Conservation (phyloP, 2,329 filamentous ascomycete genomes). For the Fusarium algeriense region DNA sequence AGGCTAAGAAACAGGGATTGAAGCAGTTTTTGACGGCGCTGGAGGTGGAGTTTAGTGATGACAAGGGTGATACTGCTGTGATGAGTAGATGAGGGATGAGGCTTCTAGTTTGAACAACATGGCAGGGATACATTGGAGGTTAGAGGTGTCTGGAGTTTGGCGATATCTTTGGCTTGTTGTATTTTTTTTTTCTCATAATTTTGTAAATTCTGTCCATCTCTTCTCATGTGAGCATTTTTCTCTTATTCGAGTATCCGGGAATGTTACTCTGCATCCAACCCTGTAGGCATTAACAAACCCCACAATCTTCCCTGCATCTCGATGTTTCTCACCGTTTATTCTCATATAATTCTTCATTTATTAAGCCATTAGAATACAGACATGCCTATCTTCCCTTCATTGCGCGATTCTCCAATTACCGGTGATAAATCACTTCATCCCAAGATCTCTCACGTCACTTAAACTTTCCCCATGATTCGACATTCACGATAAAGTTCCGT, state of each 20-base stretch:
- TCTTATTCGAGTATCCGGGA: background rate
- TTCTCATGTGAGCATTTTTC: background rate
- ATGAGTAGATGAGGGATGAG: slow-evolving; percentile 5
- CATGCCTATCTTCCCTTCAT: background rate
- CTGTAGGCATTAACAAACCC: background rate
- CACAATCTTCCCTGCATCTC: background rate
- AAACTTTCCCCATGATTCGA: background rate
- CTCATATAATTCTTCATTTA: background rate
- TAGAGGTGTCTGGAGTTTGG: background rate
- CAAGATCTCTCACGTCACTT: background rate
- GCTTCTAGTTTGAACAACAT: no score
- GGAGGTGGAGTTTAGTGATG: slow-evolving; percentile 7
- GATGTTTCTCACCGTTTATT: background rate
- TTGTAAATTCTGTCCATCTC: no score
- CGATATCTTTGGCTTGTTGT: background rate
- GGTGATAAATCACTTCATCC: background rate
- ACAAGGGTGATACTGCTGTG: background rate
- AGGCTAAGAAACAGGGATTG: slow-evolving; percentile 2
- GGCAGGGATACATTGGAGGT: background rate
- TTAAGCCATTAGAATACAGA: background rate
- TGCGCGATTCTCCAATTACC: accelerated
- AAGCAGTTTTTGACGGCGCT: slow-evolving; percentile 3
- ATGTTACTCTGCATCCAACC: background rate
- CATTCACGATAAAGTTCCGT: background rate
- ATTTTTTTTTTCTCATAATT: no score